These are phyloP conservation scores for Cicer judaicum DNA, from an alignment of 306 rosid species.

Conservation along the genomic window DNA sequence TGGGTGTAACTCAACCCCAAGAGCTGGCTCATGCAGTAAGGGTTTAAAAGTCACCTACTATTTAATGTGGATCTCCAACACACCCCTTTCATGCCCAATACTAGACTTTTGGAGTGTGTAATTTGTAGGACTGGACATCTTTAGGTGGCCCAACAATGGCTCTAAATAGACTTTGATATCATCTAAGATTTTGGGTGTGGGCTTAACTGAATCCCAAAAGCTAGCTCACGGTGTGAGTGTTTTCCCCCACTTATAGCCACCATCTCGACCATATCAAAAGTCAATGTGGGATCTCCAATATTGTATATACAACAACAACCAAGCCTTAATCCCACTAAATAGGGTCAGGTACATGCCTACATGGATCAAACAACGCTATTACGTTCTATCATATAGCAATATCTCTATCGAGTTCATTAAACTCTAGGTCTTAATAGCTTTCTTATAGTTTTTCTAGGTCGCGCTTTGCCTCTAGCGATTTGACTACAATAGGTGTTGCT, in stretches of 20 bases:
- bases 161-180: background rate
- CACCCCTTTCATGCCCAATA: background rate
- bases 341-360: too few species aligned
- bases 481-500: too few species aligned
- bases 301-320: background rate
- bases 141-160: background rate
- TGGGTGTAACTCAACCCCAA: background rate
- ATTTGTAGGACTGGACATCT: conserved; percentile 5
- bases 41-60: background rate
- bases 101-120: background rate
- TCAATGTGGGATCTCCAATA: background rate
- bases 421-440: too few species aligned
- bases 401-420: too few species aligned
- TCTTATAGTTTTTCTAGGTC: too few species aligned
- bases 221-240: background rate
- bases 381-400: too few species aligned
- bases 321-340: too few species aligned
- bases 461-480: too few species aligned
- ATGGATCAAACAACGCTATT: too few species aligned
- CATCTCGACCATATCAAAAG: background rate
- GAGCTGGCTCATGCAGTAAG: background rate
- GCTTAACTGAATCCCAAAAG: background rate
- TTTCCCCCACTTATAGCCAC: background rate
- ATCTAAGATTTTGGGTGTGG: background rate
- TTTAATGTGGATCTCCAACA: background rate